These are phyloP conservation scores for Cicer bijugum DNA, from an alignment of 306 rosid species.

Conservation along the genomic window DNA sequence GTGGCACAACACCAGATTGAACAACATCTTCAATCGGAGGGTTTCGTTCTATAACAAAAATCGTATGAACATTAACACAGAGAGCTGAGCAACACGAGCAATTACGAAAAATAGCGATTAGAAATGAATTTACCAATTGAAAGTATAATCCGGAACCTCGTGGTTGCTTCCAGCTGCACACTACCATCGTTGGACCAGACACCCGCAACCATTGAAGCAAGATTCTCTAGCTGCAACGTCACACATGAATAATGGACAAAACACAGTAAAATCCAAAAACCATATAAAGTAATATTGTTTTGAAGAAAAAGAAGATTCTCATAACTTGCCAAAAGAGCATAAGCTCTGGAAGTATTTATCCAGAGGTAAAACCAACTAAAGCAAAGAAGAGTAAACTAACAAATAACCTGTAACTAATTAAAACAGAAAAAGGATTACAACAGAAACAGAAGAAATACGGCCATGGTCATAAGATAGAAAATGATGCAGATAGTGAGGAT, in stretches of 20 bases:
- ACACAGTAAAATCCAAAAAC: neutral
- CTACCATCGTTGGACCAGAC: slow-evolving; percentile 59
- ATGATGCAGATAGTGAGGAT: too few species aligned
- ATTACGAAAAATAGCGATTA: neutral
- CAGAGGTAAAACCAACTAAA: too few species aligned
- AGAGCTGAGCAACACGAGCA: neutral
- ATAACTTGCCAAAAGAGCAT: too few species aligned
- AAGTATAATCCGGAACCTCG: slow-evolving; percentile 75
- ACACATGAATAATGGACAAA: neutral
- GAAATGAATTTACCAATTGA: slow-evolving; percentile 57
- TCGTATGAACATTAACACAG: neutral
- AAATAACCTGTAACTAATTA: too few species aligned
- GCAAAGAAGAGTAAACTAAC: too few species aligned
- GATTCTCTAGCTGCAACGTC: slow-evolving; percentile 68
- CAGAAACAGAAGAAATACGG: too few species aligned
- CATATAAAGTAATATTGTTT: neutral
- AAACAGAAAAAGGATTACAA: too few species aligned
- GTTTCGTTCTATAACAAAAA: slow-evolving; percentile 55
- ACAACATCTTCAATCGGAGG: slow-evolving; percentile 87
- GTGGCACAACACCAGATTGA: slow-evolving; percentile 79
- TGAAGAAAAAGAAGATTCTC: too few species aligned
- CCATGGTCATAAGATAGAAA: too few species aligned
- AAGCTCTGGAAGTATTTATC: too few species aligned
- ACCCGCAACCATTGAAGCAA: slow-evolving; percentile 76
- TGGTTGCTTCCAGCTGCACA: slow-evolving; percentile 79